Conservation (phyloP, 352 stramenopile species). For the Salisapilia sapeloensis region DNA sequence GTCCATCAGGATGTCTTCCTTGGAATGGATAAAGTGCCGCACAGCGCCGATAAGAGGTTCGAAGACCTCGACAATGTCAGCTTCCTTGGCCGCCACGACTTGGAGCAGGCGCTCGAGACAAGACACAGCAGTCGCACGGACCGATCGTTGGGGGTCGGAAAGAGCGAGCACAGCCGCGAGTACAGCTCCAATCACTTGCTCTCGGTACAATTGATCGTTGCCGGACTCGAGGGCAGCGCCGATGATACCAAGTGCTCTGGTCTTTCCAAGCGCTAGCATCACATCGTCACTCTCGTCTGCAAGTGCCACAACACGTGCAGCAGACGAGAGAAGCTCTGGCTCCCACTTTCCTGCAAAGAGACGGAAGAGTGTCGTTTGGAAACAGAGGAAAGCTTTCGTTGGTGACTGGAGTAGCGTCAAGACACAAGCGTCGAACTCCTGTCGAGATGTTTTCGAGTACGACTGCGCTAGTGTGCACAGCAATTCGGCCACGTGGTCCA, state of each 20-base stretch:
- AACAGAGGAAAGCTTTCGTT: slow-evolving; percentile 32
- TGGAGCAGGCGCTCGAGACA: slow-evolving; percentile 39
- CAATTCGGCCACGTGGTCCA: slow-evolving; percentile 25
- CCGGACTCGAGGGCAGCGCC: slow-evolving; percentile 38
- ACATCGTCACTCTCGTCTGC: slow-evolving; percentile 12
- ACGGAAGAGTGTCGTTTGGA: slow-evolving; percentile 28
- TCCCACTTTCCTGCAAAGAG: slow-evolving; percentile 36
- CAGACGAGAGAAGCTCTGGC: slow-evolving; percentile 35
- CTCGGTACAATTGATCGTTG: slow-evolving; percentile 19
- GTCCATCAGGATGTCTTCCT: slow-evolving; percentile 70
- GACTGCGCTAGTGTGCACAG: slow-evolving; percentile 23
- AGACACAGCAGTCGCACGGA: slow-evolving; percentile 39
- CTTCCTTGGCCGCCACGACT: slow-evolving; percentile 3
- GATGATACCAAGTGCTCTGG: slow-evolving; percentile 42
- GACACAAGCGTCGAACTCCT: slow-evolving; percentile 52
- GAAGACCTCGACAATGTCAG: slow-evolving; percentile 6
- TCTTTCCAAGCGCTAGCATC: slow-evolving; percentile 30
- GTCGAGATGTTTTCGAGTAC: slow-evolving; percentile 15
- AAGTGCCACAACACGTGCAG: slow-evolving; percentile 26
- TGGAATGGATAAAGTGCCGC: slow-evolving; percentile 31
- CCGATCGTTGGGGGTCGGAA: slow-evolving; percentile 14
- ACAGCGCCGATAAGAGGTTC: slow-evolving; percentile 17
- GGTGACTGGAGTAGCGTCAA: slow-evolving; percentile 43
- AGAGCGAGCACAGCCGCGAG: slow-evolving; percentile 53
- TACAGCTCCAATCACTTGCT: slow-evolving; percentile 27